phyloP scores from a whole-genome alignment of 2,329 filamentous ascomycete genomes.

The Apiospora marii region DNA sequence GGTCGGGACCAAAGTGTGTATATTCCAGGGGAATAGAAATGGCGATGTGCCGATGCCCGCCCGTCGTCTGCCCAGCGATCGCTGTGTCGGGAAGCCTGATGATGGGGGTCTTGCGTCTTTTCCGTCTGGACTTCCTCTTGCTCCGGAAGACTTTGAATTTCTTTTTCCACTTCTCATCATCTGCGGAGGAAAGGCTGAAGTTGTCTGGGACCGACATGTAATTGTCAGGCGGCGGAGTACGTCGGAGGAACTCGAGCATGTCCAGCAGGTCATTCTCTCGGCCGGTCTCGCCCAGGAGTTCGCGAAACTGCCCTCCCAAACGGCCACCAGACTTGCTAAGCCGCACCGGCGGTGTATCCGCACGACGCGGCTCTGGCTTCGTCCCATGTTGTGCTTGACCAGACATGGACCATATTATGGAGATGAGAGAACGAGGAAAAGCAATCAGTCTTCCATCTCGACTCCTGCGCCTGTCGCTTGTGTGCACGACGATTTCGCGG shows the following conservation, averaged over 20 bases:
- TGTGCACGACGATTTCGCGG: constrained; percentile 22
- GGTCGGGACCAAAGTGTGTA: constrained; percentile 47
- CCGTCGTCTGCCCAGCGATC: constrained; percentile 60
- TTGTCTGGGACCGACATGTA: constrained; percentile 55
- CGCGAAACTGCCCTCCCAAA: constrained; percentile 2
- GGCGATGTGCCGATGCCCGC: constrained; percentile 64
- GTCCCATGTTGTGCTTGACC: constrained; percentile 22
- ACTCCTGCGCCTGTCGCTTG: constrained; percentile 11
- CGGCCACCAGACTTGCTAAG: constrained; percentile 10
- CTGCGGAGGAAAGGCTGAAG: constrained; percentile 33
- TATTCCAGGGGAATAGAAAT: constrained; percentile 66
- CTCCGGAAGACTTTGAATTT: constrained; percentile 25
- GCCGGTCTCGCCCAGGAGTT: background rate
- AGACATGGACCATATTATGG: constrained; percentile 25
- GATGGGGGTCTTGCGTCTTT: constrained; percentile 35
- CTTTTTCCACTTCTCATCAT: constrained; percentile 29
- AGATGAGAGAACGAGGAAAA: constrained; percentile 20
- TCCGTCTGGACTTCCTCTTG: constrained; percentile 29
- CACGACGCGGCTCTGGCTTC: constrained; percentile 22
- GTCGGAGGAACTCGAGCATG: constrained; percentile 58
- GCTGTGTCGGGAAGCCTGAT: constrained; percentile 62
- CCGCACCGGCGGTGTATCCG: constrained; percentile 23
- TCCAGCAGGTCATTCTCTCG: background rate
- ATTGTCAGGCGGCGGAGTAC: constrained; percentile 57
- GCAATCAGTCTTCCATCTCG: constrained; percentile 4